phyloP scores from a whole-genome alignment of 805 yeast species.

The Suhomyces sp. region DNA sequence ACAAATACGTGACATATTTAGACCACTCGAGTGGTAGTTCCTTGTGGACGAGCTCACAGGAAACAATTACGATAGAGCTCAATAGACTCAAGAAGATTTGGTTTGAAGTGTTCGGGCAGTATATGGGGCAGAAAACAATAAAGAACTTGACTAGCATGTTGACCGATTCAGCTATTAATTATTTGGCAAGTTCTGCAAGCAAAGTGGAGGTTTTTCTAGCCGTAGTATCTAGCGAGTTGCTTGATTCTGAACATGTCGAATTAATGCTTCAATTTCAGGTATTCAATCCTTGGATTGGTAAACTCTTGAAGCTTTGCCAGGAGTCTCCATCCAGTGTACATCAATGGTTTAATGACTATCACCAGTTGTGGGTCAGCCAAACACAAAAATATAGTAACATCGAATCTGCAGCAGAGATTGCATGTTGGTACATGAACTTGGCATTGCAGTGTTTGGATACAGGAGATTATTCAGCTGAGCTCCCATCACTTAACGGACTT shows the following conservation, averaged over 20 bases:
- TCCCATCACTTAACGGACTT: slow-evolving; percentile 13
- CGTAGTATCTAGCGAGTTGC: background rate
- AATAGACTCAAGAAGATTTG: slow-evolving; percentile 11
- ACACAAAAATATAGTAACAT: background rate
- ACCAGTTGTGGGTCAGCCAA: slow-evolving; percentile 7
- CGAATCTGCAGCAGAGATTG: background rate
- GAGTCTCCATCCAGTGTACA: background rate
- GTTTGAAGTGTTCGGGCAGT: slow-evolving; percentile 13
- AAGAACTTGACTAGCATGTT: background rate
- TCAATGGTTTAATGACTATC: slow-evolving; percentile 18
- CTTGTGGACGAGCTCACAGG: background rate
- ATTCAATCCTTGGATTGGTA: slow-evolving; percentile 37
- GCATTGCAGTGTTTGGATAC: slow-evolving; percentile 11
- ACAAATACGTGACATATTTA: slow-evolving; percentile 12
- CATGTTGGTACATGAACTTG: slow-evolving; percentile 21
- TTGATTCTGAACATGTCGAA: slow-evolving; percentile 3
- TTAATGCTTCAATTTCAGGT: slow-evolving; percentile 24
- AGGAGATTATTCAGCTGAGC: background rate
- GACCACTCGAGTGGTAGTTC: background rate
- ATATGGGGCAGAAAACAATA: slow-evolving; percentile 3
- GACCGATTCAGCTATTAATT: background rate
- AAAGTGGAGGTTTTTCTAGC: background rate
- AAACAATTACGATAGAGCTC: background rate
- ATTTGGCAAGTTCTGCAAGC: background rate
- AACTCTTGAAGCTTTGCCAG: slow-evolving; percentile 10